phyloP scores from a whole-genome alignment of 225 moss, liverwort and hornwort genomes.

The Marchantia polymorpha region DNA sequence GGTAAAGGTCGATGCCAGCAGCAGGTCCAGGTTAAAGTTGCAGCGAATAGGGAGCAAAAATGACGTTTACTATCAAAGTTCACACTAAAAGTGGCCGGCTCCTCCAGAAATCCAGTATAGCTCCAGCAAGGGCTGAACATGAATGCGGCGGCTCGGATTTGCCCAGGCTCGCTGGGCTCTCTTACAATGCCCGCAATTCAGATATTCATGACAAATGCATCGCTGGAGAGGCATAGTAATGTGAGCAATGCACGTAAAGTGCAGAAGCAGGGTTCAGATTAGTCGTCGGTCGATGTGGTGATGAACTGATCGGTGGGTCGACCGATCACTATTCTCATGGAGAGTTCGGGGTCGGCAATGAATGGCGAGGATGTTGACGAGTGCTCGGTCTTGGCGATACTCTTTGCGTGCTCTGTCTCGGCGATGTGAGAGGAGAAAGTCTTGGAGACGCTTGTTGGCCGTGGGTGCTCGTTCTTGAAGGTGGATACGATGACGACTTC shows the following conservation, averaged over 20 bases:
- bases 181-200: not conserved
- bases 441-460: not conserved
- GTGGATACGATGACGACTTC: conserved; percentile 19
- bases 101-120: not conserved
- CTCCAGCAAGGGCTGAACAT: not conserved
- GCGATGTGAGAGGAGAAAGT: not conserved
- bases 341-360: not conserved
- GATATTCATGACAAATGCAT: not conserved
- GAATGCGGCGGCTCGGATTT: not conserved
- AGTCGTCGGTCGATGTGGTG: not conserved
- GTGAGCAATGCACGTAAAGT: not conserved
- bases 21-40: not conserved
- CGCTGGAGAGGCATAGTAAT: not conserved
- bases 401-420: not conserved
- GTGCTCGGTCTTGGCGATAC: not conserved
- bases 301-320: not conserved
- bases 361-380: not conserved
- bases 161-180: not conserved
- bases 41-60: not conserved
- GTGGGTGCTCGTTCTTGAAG: not conserved
- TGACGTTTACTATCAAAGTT: not conserved
- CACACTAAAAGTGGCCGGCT: not conserved
- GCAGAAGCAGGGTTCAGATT: not conserved
- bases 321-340: not conserved
- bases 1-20: not conserved